Evolutionary conservation across 352 stramenopile species (phyloP).

Genomic region (Phytopythium aichiense): DNA sequence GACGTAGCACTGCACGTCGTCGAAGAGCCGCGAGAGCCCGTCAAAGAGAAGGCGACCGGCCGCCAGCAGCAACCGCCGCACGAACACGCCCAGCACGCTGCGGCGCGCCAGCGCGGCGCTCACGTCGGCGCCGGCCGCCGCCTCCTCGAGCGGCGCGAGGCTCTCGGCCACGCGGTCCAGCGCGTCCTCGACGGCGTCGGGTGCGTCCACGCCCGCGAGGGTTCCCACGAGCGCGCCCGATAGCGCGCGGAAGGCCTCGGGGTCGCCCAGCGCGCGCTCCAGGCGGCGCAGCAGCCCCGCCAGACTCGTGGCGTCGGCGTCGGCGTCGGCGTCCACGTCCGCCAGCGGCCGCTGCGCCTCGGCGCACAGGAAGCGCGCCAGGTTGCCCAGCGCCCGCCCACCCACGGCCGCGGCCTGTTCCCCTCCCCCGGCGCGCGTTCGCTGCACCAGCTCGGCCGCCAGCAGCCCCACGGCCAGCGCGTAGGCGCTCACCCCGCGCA

Average conservation of each 20-base stretch:
- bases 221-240: slow-evolving; percentile 43
- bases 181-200: slow-evolving; percentile 56
- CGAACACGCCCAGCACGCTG: slow-evolving; percentile 65
- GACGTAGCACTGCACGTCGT: slow-evolving; percentile 55
- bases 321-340: slow-evolving; percentile 1
- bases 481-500: slow-evolving; percentile 15
- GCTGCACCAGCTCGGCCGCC: slow-evolving; percentile 42
- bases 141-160: slow-evolving; percentile 31
- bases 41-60: slow-evolving; percentile 65
- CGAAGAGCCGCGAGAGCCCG: slow-evolving; percentile 59
- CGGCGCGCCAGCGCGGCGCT: slow-evolving; percentile 40
- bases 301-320: slow-evolving; percentile 20
- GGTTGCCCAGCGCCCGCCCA: slow-evolving; percentile 29
- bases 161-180: slow-evolving; percentile 67
- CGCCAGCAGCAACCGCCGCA: slow-evolving; percentile 60
- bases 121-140: slow-evolving; percentile 13
- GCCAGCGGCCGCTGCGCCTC: slow-evolving; percentile 48
- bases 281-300: slow-evolving; percentile 42
- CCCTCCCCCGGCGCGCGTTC: slow-evolving; percentile 23
- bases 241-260: slow-evolving; percentile 37
- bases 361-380: slow-evolving; percentile 47
- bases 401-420: slow-evolving; percentile 8
- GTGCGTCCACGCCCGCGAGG: slow-evolving; percentile 52
- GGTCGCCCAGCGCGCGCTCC: slow-evolving; percentile 26
- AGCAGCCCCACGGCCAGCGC: slow-evolving; percentile 45